A percentile compares a stretch with the other conserved stretches of the same genome.
Evolutionary conservation across 495 filamentous ascomycete genomes (phyloP).

Genomic region (Penicillium roqueforti): DNA sequence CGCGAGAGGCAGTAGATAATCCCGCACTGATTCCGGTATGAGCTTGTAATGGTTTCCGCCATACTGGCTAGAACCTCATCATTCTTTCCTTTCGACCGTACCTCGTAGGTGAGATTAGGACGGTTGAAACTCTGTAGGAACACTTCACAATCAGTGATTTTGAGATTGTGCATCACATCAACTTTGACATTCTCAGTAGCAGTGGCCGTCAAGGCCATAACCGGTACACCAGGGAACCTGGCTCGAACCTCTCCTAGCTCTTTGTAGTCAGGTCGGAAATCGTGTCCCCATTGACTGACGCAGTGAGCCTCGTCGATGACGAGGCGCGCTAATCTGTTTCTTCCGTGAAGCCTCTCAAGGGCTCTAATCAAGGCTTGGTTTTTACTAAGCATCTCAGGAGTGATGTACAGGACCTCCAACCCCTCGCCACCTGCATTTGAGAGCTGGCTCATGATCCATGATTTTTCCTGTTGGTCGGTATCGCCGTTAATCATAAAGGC

Average conservation of each 20-base stretch:
- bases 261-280: conserved; percentile 97
- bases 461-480: conserved; percentile 49
- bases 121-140: conserved; percentile 94
- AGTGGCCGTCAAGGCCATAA: conserved; percentile 93
- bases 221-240: conserved; percentile 69
- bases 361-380: conserved; percentile 57
- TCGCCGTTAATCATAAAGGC: conserved; percentile 80
- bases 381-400: conserved; percentile 92
- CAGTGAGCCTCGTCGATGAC: conserved; percentile 99
- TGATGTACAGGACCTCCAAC: conserved; percentile 87
- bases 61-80: conserved; percentile 61
- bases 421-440: conserved; percentile 58
- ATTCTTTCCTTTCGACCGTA: conserved; percentile 55
- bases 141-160: conserved; percentile 67
- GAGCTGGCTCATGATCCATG: conserved; percentile 56
- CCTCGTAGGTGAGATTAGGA: conserved; percentile 84
- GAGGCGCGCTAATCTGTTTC: conserved; percentile 72
- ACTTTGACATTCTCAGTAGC: conserved; percentile 88
- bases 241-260: conserved; percentile 66
- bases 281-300: conserved; percentile 98
- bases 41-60: conserved; percentile 61
- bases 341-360: conserved; percentile 58
- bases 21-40: conserved; percentile 68
- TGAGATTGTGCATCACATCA: conserved; percentile 84
- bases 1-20: conserved; percentile 94